phyloP scores from a whole-genome alignment of 495 filamentous ascomycete species.

The Elaphomyces granulatus region DNA sequence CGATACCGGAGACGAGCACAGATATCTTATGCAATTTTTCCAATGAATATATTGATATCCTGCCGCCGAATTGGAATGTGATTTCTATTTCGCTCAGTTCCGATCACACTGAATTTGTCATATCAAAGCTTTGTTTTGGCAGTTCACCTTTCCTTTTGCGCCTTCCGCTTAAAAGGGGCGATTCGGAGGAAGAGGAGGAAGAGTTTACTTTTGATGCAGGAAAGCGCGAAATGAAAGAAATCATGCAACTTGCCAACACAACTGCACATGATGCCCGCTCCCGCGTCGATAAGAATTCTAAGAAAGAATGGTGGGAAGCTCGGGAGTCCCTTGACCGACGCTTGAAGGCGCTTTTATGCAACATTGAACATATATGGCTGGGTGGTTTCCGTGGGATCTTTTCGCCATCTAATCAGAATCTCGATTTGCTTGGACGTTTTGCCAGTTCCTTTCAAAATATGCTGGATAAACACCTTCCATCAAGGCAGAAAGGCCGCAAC shows the following conservation, averaged over 20 bases:
- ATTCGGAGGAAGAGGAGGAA: conserved; percentile 64
- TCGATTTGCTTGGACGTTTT: conserved; percentile 54
- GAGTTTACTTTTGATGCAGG: conserved; percentile 72
- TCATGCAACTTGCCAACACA: conserved; percentile 63
- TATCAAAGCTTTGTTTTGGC: conserved; percentile 59
- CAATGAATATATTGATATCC: conserved; percentile 40
- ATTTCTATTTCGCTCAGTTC: conserved; percentile 75
- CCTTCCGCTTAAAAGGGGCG: conserved; percentile 68
- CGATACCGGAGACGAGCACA: conserved; percentile 12
- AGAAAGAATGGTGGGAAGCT: conserved; percentile 76
- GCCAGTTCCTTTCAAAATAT: conserved; percentile 62
- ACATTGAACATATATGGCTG: conserved; percentile 86
- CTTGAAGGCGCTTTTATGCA: conserved; percentile 61
- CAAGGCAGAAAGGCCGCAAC: conserved; percentile 52
- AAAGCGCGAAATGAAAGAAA: conserved; percentile 60
- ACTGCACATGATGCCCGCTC: conserved; percentile 62
- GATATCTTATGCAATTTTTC: conserved; percentile 23
- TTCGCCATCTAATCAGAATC: conserved; percentile 47
- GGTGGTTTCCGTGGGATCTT: conserved; percentile 89
- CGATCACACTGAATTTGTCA: conserved; percentile 61
- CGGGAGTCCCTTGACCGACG: conserved; percentile 65
- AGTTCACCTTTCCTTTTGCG: conserved; percentile 71
- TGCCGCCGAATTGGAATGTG: conserved; percentile 71
- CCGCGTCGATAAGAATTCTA: conserved; percentile 44
- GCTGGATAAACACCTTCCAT: conserved; percentile 78